Evolutionary conservation across 2,329 filamentous ascomycete genomes (phyloP).

Genomic region (Penicillium sp.): DNA sequence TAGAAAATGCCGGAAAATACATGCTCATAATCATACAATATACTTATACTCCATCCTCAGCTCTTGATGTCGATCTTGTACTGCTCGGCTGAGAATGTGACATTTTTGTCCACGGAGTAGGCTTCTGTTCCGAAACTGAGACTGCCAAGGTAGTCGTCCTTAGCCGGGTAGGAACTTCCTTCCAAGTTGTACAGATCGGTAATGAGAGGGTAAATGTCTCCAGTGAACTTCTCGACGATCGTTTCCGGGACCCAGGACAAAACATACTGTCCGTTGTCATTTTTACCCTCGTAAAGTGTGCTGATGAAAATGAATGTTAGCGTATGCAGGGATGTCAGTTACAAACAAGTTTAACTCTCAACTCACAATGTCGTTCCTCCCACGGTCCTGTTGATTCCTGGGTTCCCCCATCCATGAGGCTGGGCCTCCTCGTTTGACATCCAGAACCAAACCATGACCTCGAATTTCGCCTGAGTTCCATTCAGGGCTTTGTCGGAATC

Average conservation of each 20-base stretch:
- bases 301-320: conserved; percentile 13
- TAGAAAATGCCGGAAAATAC: neutral
- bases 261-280: conserved; percentile 47
- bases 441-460: conserved; percentile 61
- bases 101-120: conserved; percentile 44
- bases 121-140: conserved; percentile 55
- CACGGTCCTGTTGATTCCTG: conserved; percentile 39
- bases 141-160: conserved; percentile 52
- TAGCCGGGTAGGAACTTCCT: conserved; percentile 39
- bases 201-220: conserved; percentile 51
- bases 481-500: conserved; percentile 44
- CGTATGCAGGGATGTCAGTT: neutral
- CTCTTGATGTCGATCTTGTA: conserved; percentile 33
- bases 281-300: conserved; percentile 29
- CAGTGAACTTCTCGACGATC: conserved; percentile 45
- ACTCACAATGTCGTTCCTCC: conserved; percentile 37
- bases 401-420: conserved; percentile 48
- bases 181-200: conserved; percentile 40
- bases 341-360: neutral
- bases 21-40: conserved; percentile 9
- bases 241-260: conserved; percentile 51
- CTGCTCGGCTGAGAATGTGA: conserved; percentile 51
- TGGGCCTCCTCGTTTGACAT: conserved; percentile 49
- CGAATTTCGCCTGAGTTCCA: conserved; percentile 44
- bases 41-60: conserved; percentile 2